Percentiles rank a stretch among this genome's conserved stretches.
Evolutionary conservation across 1,139 yeast species (phyloP).

Genomic region (Pichia sp.): DNA sequence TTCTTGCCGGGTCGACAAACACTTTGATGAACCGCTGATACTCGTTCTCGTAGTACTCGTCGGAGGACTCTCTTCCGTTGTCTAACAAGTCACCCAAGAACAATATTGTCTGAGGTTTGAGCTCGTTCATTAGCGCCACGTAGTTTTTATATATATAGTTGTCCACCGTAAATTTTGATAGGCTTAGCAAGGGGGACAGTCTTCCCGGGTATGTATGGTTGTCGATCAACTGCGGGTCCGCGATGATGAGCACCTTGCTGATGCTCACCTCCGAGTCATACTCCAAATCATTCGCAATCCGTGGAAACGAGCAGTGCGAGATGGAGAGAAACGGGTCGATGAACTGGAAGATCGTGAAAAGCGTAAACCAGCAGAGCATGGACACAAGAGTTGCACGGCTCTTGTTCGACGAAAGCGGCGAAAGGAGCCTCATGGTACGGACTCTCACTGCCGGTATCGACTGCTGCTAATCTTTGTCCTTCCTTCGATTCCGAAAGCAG

Average conservation of each 20-base stretch:
- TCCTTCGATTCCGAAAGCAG: too few species aligned
- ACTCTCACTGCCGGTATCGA: neutral
- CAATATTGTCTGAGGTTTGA: constrained; percentile 44
- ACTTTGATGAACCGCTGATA: constrained; percentile 39
- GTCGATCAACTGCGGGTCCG: constrained; percentile 89
- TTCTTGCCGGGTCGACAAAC: constrained; percentile 30
- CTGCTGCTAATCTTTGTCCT: too few species aligned
- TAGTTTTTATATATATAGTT: constrained; percentile 46
- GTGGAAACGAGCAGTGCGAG: constrained; percentile 17
- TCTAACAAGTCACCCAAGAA: constrained; percentile 54
- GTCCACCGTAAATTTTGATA: constrained; percentile 50
- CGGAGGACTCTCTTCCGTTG: constrained; percentile 45
- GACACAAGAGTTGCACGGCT: neutral
- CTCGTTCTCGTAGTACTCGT: constrained; percentile 40
- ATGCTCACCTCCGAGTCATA: constrained; percentile 7
- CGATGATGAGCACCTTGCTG: constrained; percentile 25
- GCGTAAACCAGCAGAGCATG: constrained; percentile 2
- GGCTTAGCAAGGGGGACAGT: constrained; percentile 33
- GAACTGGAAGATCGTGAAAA: constrained; percentile 12
- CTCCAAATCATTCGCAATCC: constrained; percentile 3
- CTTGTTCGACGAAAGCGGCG: neutral
- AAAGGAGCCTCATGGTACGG: neutral
- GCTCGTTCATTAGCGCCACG: constrained; percentile 34
- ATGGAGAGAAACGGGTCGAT: constrained; percentile 17
- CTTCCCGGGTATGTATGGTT: constrained; percentile 59